Conservation (phyloP, 2,329 filamentous ascomycete genomes). For the Pseudogymnoascus sp. region DNA sequence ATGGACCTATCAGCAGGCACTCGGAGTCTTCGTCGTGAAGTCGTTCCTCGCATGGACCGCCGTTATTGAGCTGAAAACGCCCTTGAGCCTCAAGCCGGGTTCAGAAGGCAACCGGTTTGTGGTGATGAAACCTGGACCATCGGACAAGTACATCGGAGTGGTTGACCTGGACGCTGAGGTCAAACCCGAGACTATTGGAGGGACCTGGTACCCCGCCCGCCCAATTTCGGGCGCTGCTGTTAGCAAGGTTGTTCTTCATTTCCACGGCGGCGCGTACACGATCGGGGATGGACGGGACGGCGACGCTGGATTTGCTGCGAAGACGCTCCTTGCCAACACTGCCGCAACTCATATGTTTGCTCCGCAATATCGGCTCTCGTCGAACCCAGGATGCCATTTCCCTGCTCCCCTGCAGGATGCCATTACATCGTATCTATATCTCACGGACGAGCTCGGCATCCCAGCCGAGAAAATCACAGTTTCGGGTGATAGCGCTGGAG, state of each 20-base stretch:
- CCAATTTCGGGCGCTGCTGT: not conserved
- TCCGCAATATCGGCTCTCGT: conserved; percentile 42
- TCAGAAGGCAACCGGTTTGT: not conserved
- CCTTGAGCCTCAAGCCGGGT: not conserved
- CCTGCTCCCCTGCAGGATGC: conserved; percentile 45
- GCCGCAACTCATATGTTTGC: conserved; percentile 34
- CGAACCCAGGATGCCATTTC: conserved; percentile 38
- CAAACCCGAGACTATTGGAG: conserved; percentile 24
- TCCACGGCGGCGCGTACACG: conserved; percentile 44
- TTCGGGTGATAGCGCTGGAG: conserved; percentile 44
- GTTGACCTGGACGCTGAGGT: not conserved
- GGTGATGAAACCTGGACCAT: not conserved
- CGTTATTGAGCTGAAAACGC: not conserved
- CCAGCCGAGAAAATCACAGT: conserved; percentile 36
- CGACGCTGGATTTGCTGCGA: conserved; percentile 29
- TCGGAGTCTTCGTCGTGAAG: not conserved
- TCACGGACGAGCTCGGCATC: conserved; percentile 33
- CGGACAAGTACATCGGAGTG: not conserved
- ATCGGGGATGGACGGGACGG: conserved; percentile 35
- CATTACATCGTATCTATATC: conserved; percentile 39
- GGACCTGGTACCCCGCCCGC: conserved; percentile 26
- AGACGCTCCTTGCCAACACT: conserved; percentile 31
- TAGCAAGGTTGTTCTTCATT: conserved; percentile 35
- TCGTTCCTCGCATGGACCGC: not conserved
- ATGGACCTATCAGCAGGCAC: conserved; percentile 1